Percentiles rank a stretch among this genome's conserved stretches.
These are phyloP conservation scores for Sporisorium graminicola DNA, from an alignment of 1,284 basidiomycete genomes.

Conservation along the genomic window DNA sequence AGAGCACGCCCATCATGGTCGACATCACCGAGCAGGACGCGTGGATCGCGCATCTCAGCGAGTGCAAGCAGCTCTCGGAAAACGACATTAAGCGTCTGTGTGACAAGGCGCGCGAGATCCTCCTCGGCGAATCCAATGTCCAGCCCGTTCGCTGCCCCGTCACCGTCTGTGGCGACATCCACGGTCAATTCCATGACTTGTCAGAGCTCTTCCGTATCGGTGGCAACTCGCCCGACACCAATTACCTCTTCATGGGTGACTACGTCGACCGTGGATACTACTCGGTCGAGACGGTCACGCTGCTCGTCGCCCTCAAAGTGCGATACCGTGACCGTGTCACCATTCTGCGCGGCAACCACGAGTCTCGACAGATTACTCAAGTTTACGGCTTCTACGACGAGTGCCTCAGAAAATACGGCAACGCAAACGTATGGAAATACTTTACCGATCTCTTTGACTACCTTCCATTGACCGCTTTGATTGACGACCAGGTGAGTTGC, in stretches of 20 bases:
- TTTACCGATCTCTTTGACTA: constrained; percentile 99
- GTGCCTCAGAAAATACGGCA: constrained; percentile 98
- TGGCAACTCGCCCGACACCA: constrained; percentile 98
- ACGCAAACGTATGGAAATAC: constrained; percentile 99
- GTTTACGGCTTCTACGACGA: constrained; percentile 99
- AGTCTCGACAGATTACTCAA: constrained; percentile 98
- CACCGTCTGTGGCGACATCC: constrained; percentile 79
- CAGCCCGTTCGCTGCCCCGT: constrained; percentile 92
- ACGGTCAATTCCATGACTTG: constrained; percentile 96
- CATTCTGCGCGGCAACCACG: constrained; percentile 97
- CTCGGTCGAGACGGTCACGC: constrained; percentile 97
- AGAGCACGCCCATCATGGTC: constrained; percentile 50
- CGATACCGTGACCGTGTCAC: constrained; percentile 98
- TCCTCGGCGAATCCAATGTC: constrained; percentile 77
- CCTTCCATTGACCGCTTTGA: constrained; percentile 94
- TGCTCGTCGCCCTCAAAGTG: constrained; percentile 97
- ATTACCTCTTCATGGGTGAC: constrained; percentile 99
- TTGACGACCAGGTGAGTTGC: constrained; percentile 92
- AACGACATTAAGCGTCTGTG: constrained; percentile 96
- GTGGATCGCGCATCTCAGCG: constrained; percentile 96
- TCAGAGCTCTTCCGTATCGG: constrained; percentile 99
- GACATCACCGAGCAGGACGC: constrained; percentile 68
- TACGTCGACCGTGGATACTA: constrained; percentile 99
- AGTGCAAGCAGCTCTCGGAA: constrained; percentile 97
- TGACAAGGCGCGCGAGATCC: constrained; percentile 98